Percentiles rank a stretch among this genome's conserved stretches.
Evolutionary conservation across 2,329 filamentous ascomycete genomes (phyloP).

Genomic region (Leptographium radiaticola): DNA sequence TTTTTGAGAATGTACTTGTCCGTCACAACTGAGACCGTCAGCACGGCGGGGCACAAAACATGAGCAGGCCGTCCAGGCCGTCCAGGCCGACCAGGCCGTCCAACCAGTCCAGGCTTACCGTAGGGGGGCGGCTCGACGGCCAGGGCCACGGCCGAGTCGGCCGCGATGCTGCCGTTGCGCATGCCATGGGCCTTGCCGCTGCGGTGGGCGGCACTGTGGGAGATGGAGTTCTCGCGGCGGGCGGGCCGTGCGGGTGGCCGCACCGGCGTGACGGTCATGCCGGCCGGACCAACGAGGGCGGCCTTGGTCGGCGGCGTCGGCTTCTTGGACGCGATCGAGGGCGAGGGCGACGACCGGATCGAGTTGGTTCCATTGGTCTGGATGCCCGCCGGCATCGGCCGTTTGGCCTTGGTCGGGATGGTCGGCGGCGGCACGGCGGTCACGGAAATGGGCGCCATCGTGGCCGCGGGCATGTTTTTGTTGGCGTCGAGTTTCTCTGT

Average conservation of each 20-base stretch:
- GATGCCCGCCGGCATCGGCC: slow-evolving; percentile 50
- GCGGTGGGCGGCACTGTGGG: slow-evolving; percentile 22
- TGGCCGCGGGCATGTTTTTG: not conserved
- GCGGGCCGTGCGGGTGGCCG: slow-evolving; percentile 42
- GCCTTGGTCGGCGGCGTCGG: slow-evolving; percentile 36
- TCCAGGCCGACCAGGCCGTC: too few relatives aligned
- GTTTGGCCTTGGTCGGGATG: slow-evolving; percentile 49
- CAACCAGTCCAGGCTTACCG: slow-evolving; percentile 27
- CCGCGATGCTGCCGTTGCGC: slow-evolving; percentile 29
- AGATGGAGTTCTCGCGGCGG: slow-evolving; percentile 36
- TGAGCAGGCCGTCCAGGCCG: slow-evolving; percentile 2
- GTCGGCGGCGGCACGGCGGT: slow-evolving; percentile 29
- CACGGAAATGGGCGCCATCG: slow-evolving; percentile 42
- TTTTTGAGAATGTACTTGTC: slow-evolving; percentile 72
- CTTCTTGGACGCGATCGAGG: slow-evolving; percentile 42
- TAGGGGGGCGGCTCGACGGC: slow-evolving; percentile 37
- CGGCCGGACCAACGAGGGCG: slow-evolving; percentile 26
- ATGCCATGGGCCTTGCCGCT: slow-evolving; percentile 37
- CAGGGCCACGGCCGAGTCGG: slow-evolving; percentile 25
- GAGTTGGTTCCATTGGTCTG: slow-evolving; percentile 50
- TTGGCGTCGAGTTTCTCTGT: too few relatives aligned
- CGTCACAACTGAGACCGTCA: slow-evolving; percentile 50
- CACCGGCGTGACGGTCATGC: slow-evolving; percentile 29
- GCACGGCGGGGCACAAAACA: not conserved
- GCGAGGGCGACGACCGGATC: slow-evolving; percentile 46